Percentiles rank a stretch among this genome's conserved stretches.
Conservation (phyloP, 108 stramenopile species). For the Fragilaria radians region DNA sequence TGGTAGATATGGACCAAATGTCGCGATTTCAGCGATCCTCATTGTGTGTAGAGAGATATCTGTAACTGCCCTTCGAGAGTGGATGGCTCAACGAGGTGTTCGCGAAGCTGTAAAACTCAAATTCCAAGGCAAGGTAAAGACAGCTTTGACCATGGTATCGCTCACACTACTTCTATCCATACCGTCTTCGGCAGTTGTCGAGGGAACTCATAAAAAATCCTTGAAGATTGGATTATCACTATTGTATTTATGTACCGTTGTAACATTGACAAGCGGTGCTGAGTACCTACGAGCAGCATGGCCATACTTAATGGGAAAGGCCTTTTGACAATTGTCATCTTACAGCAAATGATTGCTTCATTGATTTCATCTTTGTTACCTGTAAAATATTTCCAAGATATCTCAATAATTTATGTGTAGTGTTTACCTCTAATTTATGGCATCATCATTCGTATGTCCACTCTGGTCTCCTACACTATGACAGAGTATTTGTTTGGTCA, state of each 20-base stretch:
- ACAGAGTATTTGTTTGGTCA: too few species aligned
- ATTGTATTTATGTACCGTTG: constrained; percentile 52
- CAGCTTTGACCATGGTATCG: constrained; percentile 74
- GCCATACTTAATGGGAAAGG: constrained; percentile 51
- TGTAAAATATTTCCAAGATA: too few species aligned
- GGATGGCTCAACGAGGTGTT: constrained; percentile 87
- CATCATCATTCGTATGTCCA: too few species aligned
- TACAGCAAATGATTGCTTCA: too few species aligned
- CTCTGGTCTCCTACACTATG: too few species aligned
- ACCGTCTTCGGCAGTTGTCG: constrained; percentile 14
- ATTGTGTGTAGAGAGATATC: constrained; percentile 88
- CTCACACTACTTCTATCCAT: constrained; percentile 54
- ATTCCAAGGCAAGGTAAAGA: constrained; percentile 81
- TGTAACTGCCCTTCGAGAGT: constrained; percentile 90
- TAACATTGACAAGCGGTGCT: constrained; percentile 78
- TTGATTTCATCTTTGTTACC: too few species aligned
- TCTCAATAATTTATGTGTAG: too few species aligned
- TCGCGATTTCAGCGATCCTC: constrained; percentile 71
- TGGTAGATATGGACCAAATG: constrained; percentile 61
- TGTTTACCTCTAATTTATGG: too few species aligned
- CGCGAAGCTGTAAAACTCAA: constrained; percentile 86
- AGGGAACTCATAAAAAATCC: constrained; percentile 5
- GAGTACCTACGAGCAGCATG: constrained; percentile 75
- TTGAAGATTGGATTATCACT: constrained; percentile 33
- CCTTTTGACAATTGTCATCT: too few species aligned